A percentile compares a stretch with the other conserved stretches of the same genome.
phyloP scores from a whole-genome alignment of 2,329 filamentous ascomycete genomes.

The Keithomyces neogunnii region DNA sequence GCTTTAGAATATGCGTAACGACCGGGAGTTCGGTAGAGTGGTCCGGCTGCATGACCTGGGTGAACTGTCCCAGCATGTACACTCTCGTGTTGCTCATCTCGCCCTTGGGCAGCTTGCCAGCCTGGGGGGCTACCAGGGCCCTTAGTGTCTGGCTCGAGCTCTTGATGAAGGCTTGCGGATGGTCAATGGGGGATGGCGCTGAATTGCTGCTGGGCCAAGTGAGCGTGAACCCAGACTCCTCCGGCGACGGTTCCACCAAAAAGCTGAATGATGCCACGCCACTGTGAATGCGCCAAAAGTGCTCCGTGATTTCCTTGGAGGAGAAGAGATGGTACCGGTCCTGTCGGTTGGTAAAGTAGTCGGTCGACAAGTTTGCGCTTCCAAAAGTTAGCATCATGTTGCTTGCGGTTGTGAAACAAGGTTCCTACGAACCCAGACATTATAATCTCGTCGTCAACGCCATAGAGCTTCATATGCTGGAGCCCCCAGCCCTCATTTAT shows the following conservation, averaged over 20 bases:
- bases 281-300: conserved; percentile 71
- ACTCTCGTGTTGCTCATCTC: conserved; percentile 56
- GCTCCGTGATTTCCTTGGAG: conserved; percentile 69
- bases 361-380: conserved; percentile 75
- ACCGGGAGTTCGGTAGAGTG: conserved; percentile 84
- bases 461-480: conserved; percentile 99
- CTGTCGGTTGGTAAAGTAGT: conserved; percentile 95
- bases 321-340: conserved; percentile 91
- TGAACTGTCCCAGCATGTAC: conserved; percentile 82
- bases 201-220: conserved; percentile 71
- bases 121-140: conserved; percentile 48
- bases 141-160: conserved; percentile 59
- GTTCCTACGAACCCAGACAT: conserved; percentile 60
- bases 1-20: conserved; percentile 64
- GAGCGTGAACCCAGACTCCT: conserved; percentile 49
- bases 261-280: conserved; percentile 77
- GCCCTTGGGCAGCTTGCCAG: conserved; percentile 8
- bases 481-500: conserved; percentile 98
- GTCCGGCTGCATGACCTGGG: conserved; percentile 70
- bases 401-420: not conserved
- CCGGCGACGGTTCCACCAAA: conserved; percentile 55
- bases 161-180: conserved; percentile 60
- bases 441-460: conserved; percentile 90
- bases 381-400: not conserved
- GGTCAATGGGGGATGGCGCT: conserved; percentile 64